Percentiles rank a stretch among this genome's conserved stretches.
Evolutionary conservation across 768 basidiomycete species (phyloP).

Genomic region (Suillus occidentalis): DNA sequence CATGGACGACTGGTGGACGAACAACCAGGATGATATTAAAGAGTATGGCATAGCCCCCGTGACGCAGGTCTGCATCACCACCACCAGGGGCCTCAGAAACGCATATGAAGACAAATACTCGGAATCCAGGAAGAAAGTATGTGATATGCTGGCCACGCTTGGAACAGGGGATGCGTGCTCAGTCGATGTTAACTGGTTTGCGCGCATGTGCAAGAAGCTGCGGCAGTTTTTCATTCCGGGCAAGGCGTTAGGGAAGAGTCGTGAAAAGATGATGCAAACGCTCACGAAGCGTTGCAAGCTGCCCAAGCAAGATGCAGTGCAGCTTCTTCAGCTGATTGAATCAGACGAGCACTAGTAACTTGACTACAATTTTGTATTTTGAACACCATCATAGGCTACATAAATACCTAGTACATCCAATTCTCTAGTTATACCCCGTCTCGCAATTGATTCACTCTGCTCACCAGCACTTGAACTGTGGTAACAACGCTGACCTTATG

Average conservation of each 20-base stretch:
- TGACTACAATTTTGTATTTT: not conserved
- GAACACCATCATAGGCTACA: not conserved
- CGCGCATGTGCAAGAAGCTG: not conserved
- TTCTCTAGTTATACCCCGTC: not conserved
- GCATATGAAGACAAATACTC: conserved; percentile 11
- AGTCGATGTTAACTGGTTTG: not conserved
- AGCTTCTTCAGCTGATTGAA: conserved; percentile 22
- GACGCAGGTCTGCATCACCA: conserved; percentile 34
- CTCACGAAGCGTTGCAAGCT: conserved; percentile 30
- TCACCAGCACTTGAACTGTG: not conserved
- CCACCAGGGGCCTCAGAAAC: conserved; percentile 12
- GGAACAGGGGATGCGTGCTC: not conserved
- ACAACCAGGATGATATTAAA: conserved; percentile 24
- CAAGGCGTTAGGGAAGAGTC: not conserved
- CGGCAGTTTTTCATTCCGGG: not conserved
- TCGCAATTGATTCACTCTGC: not conserved
- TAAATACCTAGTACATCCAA: not conserved
- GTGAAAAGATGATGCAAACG: not conserved
- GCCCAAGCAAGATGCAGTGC: conserved; percentile 18
- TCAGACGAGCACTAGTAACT: not conserved
- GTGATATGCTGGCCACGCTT: conserved; percentile 16
- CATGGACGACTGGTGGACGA: conserved; percentile 38
- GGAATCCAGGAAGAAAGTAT: conserved; percentile 23
- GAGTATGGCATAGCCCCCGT: conserved; percentile 21
- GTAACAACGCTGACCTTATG: too few species aligned